Percentiles rank a stretch among this genome's conserved stretches.
Evolutionary conservation across 2,329 filamentous ascomycete species (phyloP).

Genomic region (Alternaria brassicae): DNA sequence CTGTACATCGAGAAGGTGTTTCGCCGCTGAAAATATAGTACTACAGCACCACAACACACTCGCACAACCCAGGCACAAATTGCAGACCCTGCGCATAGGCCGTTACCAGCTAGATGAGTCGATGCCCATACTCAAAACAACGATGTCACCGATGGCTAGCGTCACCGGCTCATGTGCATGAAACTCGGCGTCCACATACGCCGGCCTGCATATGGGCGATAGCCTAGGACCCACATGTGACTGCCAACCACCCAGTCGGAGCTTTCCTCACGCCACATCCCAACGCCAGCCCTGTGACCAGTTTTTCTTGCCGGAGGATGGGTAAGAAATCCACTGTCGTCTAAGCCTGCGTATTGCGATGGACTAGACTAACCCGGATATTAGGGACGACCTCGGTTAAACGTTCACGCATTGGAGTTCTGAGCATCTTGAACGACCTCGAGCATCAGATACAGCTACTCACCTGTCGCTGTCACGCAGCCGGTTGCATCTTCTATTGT

Average conservation of each 20-base stretch:
- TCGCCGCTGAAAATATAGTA: conserved; percentile 10
- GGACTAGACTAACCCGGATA: conserved; percentile 17
- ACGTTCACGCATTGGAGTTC: conserved; percentile 10
- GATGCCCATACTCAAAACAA: conserved; percentile 17
- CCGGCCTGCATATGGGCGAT: conserved; percentile 26
- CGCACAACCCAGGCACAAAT: conserved; percentile 14
- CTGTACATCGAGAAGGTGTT: conserved; percentile 8
- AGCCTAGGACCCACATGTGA: conserved; percentile 35
- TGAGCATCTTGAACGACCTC: conserved; percentile 13
- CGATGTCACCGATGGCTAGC: conserved; percentile 32
- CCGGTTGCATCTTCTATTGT: conserved; percentile 10
- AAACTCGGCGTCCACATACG: conserved; percentile 17
- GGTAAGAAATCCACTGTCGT: conserved; percentile 21
- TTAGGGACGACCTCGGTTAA: conserved; percentile 37
- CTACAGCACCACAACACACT: conserved; percentile 6
- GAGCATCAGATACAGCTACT: conserved; percentile 16
- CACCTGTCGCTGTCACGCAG: neutral
- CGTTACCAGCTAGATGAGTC: conserved; percentile 12
- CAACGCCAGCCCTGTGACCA: conserved; percentile 7
- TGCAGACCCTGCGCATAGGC: conserved; percentile 23
- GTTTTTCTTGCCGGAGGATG: conserved; percentile 6
- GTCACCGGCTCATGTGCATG: conserved; percentile 9
- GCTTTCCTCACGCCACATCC: conserved; percentile 17
- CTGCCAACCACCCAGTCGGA: conserved; percentile 29
- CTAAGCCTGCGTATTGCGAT: conserved; percentile 36